Evolutionary conservation across 106 monocot species (phyloP).

Genomic region (Acorus gramineus): DNA sequence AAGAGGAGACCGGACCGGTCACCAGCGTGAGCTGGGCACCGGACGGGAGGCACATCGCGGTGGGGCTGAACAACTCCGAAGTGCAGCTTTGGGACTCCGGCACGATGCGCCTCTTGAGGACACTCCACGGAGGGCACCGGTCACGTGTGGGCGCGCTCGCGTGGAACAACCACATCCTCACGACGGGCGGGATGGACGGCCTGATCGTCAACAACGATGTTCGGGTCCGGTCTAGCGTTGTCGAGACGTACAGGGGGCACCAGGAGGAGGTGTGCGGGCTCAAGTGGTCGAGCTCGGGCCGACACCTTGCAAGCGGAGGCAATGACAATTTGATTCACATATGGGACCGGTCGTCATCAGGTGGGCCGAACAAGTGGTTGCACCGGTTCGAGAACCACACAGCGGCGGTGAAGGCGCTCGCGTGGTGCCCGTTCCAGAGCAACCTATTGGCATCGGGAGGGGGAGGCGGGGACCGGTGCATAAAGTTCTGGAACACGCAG

Average conservation of each 20-base stretch:
- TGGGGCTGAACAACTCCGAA: constrained; percentile 50
- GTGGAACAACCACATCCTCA: constrained; percentile 55
- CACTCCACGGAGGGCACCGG: constrained; percentile 28
- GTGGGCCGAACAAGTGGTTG: constrained; percentile 18
- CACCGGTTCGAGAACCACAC: constrained; percentile 36
- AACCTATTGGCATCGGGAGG: constrained; percentile 55
- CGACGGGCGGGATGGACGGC: constrained; percentile 53
- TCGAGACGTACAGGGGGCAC: constrained; percentile 40
- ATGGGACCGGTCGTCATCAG: constrained; percentile 33
- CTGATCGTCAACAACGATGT: constrained; percentile 59
- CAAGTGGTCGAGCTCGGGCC: constrained; percentile 52
- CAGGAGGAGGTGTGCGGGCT: constrained; percentile 47
- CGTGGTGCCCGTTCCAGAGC: constrained; percentile 62
- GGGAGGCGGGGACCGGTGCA: constrained; percentile 36
- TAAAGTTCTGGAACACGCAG: constrained; percentile 61
- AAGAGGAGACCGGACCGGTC: constrained; percentile 48
- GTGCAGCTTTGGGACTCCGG: constrained; percentile 49
- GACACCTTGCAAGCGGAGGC: constrained; percentile 48
- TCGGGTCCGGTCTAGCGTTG: constrained; percentile 16
- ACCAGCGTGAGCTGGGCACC: constrained; percentile 74
- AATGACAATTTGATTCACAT: constrained; percentile 56
- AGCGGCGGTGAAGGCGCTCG: constrained; percentile 50
- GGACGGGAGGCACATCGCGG: constrained; percentile 44
- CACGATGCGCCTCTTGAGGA: constrained; percentile 43
- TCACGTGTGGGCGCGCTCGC: constrained; percentile 47